Evolutionary conservation across 1,284 basidiomycete genomes (phyloP).

Genomic region (Ceratobasidium sp.): DNA sequence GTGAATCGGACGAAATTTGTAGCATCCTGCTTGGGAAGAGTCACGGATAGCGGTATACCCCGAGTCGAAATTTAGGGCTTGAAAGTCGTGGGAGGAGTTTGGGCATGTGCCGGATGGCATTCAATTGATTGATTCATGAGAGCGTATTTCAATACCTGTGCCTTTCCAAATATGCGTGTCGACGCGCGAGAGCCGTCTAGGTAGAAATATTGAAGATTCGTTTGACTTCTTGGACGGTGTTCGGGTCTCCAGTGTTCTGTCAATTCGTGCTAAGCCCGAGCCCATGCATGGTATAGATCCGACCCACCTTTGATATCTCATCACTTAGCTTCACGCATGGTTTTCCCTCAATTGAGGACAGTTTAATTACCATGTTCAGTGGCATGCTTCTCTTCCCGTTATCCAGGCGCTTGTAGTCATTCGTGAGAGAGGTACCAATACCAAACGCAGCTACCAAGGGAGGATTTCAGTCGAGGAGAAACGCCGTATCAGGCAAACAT

Average conservation of each 20-base stretch:
- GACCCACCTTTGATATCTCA: slow-evolving; percentile 83
- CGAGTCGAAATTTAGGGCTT: too few species aligned
- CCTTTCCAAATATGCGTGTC: neutral
- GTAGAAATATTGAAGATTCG: slow-evolving; percentile 52
- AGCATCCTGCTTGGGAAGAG: too few species aligned
- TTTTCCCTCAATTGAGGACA: slow-evolving; percentile 77
- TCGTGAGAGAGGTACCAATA: slow-evolving; percentile 91
- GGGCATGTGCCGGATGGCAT: too few species aligned
- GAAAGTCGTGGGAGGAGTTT: too few species aligned
- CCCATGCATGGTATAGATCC: neutral
- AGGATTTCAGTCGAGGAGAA: slow-evolving; percentile 8
- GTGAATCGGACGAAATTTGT: too few species aligned
- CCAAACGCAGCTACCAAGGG: slow-evolving; percentile 76
- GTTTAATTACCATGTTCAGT: slow-evolving; percentile 94
- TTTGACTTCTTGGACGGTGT: slow-evolving; percentile 56
- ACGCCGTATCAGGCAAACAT: neutral
- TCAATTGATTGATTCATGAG: neutral
- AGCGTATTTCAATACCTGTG: neutral
- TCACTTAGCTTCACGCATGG: slow-evolving; percentile 94
- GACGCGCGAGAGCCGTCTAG: neutral
- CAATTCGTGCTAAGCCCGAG: neutral
- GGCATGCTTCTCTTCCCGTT: slow-evolving; percentile 78
- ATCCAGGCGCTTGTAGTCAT: slow-evolving; percentile 80
- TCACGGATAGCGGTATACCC: too few species aligned
- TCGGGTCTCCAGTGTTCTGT: slow-evolving; percentile 58